Base-by-base conservation (phyloP, 2,329 filamentous ascomycete genomes). In the Verticillium tricorpus region DNA sequence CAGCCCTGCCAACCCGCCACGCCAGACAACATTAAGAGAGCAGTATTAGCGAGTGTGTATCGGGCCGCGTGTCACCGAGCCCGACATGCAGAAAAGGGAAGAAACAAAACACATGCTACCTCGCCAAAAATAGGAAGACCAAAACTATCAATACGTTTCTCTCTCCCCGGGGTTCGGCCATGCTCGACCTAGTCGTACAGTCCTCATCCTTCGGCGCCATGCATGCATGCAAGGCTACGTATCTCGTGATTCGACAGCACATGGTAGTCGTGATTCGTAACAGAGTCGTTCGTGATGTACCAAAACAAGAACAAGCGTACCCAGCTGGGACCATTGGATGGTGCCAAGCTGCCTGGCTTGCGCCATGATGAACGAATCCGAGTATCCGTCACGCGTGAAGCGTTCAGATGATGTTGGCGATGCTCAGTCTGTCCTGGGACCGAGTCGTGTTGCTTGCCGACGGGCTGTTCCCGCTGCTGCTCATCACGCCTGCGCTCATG, bases 321-420 rank as follows among this genome's bases (percentile, higher is more conserved):
- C 45, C 45, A 52, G 5, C 32, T 12, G 32, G 8, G 32, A 12
- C 32, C 32, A 12, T 35, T 35, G 8, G 8, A 12, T 25, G 40
- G 11, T 22, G 19, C 8, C 40, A 1, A 25, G 40, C 5, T 9
- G 19, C 45, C n/a, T 22, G 45, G 14, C 34, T 12, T 35, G 34
- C 9, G 34, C 34, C 34, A 14, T 4, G 8, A 14, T 14, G 34
- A 14, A 35, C 14, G 2, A 11, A 14, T 35, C 9, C 14, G 9
- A 35, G 9, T 14, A 7, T 14, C 2, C 22, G 19, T 25, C 9
- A 14, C 12, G 45, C 12, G n/a, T 22, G 45, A 17, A 7, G 92
- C 11, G 14, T 25, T 58, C 61, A 80, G 34, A 80, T 80, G n/a
- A 80, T 80, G 57, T 80, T 78, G 12, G 76, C 76, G 65, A 78